Evolutionary conservation across 192 early-diverging fungal species (phyloP).

Genomic region (Backusella sp.): DNA sequence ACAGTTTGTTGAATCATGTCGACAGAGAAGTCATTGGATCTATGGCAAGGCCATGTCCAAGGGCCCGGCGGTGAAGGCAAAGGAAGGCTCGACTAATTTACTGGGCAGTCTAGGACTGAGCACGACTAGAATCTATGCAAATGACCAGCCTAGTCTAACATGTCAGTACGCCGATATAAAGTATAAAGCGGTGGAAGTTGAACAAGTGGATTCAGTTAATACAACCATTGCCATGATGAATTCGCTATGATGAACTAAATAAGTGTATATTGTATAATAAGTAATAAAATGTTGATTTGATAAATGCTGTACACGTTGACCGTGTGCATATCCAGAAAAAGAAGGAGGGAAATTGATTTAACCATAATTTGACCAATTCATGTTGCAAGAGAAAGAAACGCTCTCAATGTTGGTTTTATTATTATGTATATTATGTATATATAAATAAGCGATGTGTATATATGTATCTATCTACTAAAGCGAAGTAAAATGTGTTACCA

Average conservation of each 20-base stretch:
- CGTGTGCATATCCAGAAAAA: too few species aligned
- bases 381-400: too few species aligned
- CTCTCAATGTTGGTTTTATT: neutral
- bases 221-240: neutral
- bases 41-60: neutral
- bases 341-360: too few species aligned
- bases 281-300: neutral
- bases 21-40: neutral
- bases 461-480: neutral
- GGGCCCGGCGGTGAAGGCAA: neutral
- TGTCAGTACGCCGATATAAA: neutral
- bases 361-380: too few species aligned
- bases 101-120: neutral
- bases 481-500: slow-evolving; percentile 7
- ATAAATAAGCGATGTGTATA: neutral
- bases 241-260: neutral
- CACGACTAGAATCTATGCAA: neutral
- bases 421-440: neutral
- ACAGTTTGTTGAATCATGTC: neutral
- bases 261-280: too few species aligned
- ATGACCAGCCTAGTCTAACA: neutral
- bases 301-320: too few species aligned
- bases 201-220: neutral
- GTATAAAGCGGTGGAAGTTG: neutral
- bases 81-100: neutral